A percentile compares a stretch with the other conserved stretches of the same genome.
Evolutionary conservation across 225 moss, liverwort and hornwort genomes (phyloP).

Genomic region (Antitrichia curtipendula): DNA sequence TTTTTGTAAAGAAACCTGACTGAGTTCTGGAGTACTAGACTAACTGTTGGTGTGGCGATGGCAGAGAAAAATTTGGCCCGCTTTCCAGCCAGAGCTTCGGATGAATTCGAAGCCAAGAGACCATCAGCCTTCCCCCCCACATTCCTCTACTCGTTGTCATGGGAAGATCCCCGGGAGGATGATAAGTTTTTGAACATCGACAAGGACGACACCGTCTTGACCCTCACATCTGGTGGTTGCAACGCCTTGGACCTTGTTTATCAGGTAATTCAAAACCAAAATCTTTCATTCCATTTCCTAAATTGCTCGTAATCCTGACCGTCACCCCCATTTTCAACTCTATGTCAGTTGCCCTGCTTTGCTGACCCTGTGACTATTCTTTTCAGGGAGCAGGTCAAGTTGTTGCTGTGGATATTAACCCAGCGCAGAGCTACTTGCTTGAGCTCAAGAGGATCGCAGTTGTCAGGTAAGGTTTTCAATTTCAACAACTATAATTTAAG

Average conservation of each 20-base stretch:
- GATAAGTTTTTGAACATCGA: constrained; percentile 75
- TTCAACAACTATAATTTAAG: not conserved
- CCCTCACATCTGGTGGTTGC: constrained; percentile 94
- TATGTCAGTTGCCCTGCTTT: not conserved
- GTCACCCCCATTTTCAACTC: not conserved
- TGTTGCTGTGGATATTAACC: constrained; percentile 95
- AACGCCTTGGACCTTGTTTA: constrained; percentile 88
- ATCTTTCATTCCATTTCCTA: not conserved
- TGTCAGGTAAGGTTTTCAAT: constrained; percentile 27
- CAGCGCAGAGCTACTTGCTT: constrained; percentile 93
- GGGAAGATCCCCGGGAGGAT: constrained; percentile 98
- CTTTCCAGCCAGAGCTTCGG: constrained; percentile 86
- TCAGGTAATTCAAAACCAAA: constrained; percentile 24
- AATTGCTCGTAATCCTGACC: not conserved
- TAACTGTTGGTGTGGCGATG: not conserved
- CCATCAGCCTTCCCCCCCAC: constrained; percentile 90
- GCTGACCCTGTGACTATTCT: not conserved
- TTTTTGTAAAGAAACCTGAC: not conserved
- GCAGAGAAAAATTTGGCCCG: constrained; percentile 56
- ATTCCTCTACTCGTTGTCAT: constrained; percentile 89
- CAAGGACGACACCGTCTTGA: constrained; percentile 71
- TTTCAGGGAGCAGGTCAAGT: constrained; percentile 88
- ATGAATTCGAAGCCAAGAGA: constrained; percentile 82
- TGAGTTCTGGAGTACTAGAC: not conserved
- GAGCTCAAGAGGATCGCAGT: constrained; percentile 78